Percentiles rank a stretch among this genome's conserved stretches.
Evolutionary conservation across 257 asterid genomes (phyloP).

Genomic region (Linaria vulgaris): DNA sequence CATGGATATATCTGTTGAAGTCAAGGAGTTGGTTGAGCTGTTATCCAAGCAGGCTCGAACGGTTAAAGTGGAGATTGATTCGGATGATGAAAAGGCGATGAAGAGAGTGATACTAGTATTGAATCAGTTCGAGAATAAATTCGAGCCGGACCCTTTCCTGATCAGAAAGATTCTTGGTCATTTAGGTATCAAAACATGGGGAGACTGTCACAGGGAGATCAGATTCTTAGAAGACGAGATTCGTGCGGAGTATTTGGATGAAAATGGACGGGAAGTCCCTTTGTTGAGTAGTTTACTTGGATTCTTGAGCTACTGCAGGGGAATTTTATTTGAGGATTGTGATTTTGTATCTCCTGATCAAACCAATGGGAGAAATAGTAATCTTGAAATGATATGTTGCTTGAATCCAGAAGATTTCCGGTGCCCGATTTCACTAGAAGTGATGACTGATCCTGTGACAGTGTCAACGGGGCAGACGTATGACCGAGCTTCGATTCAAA

Average conservation of each 20-base stretch:
- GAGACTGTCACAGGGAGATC: constrained; percentile 56
- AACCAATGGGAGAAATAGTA: constrained; percentile 34
- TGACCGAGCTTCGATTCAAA: constrained; percentile 64
- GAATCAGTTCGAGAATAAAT: constrained; percentile 62
- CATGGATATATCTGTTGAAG: constrained; percentile 42
- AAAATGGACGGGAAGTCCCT: constrained; percentile 44
- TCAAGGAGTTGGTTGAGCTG: constrained; percentile 54
- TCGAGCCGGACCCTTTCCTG: constrained; percentile 51
- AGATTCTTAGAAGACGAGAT: constrained; percentile 52
- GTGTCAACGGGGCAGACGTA: constrained; percentile 76
- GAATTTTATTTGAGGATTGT: constrained; percentile 48
- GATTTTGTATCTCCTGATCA: constrained; percentile 35
- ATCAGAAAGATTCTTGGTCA: constrained; percentile 45
- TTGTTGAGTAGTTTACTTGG: constrained; percentile 55
- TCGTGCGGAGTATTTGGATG: constrained; percentile 30
- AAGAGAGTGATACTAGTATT: constrained; percentile 47
- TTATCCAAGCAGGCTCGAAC: constrained; percentile 51
- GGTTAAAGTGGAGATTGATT: constrained; percentile 47
- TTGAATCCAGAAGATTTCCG: constrained; percentile 69
- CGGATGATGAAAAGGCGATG: constrained; percentile 44
- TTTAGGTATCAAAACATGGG: constrained; percentile 53
- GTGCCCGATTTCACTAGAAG: constrained; percentile 72
- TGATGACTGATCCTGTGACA: constrained; percentile 81
- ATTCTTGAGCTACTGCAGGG: constrained; percentile 66
- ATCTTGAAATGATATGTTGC: constrained; percentile 40